Evolutionary conservation across 306 rosid genomes (phyloP), one percentile per base, ranked within the genome.

Genomic region (Pyrus communis): DNA sequence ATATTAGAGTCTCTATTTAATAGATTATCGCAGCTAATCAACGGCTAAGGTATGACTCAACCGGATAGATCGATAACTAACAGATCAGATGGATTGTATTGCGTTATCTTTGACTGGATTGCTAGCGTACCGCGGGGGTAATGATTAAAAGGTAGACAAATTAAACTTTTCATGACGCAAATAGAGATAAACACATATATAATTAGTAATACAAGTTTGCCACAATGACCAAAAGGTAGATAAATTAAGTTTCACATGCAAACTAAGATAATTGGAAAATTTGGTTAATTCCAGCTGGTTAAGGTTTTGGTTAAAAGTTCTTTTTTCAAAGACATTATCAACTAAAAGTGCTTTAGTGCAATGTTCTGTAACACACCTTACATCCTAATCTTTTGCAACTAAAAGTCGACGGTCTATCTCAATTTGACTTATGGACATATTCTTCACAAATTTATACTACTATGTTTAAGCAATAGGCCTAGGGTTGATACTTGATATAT

Each of bases 21-120:
- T 46, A 46, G 4, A 49, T 14, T 35, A 7, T 7, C 40, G 40
- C 40, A 7, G 7, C 40, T 5, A 35, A 35, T 80, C 77, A 45
- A 69, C 46, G 55, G 73, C 67, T 70, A n/a, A 25, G 8, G 67
- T 59, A 46, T 76, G 81, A 77, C 62, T 61, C 51, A 6, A 33
- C 38, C 10, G 54, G 85, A 72, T 81, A 13, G 66, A 38, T 81
- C 12, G 45, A 40, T 40, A 40, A 40, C 3, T 12, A 40, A 2
- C 45, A 40, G 45, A 65, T 66, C 12, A 1, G 74, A 70, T 45
- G 35, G 45, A 19, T 49, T 9, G 45, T 64, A 51, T 27, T 5
- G 19, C 28, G 0, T 67, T n/a, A 13, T 21, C 49, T 46, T 58
- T 82, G 82, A 73, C 79, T 19, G 27, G 28, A 25, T 25, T 11